These are phyloP conservation scores for Claviceps spartinae DNA, from an alignment of 2,329 filamentous ascomycete genomes.

Conservation along the genomic window DNA sequence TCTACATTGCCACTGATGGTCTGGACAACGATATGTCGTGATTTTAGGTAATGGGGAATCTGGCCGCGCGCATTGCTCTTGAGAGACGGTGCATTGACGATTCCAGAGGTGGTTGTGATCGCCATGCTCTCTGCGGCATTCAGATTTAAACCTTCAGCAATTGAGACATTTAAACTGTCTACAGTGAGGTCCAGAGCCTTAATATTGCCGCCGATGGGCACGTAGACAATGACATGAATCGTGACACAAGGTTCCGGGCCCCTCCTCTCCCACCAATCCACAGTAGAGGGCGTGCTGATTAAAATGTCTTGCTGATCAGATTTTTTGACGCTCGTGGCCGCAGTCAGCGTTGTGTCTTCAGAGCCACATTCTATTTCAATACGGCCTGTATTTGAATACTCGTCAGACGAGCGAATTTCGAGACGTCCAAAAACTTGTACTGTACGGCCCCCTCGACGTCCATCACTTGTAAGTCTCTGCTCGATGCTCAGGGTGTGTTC, in stretches of 20 bases:
- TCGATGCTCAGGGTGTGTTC: conserved; percentile 25
- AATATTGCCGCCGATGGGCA: conserved; percentile 27
- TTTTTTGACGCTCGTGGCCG: conserved; percentile 17
- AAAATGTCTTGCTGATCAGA: conserved; percentile 21
- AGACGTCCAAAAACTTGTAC: conserved; percentile 32
- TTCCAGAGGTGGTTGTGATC: conserved; percentile 25
- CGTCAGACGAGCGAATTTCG: conserved; percentile 25
- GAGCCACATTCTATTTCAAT: conserved; percentile 31
- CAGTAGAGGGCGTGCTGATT: conserved; percentile 24
- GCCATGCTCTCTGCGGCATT: conserved; percentile 14
- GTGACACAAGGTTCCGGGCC: conserved; percentile 5
- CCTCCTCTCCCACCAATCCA: conserved; percentile 18
- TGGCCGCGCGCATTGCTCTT: conserved; percentile 9
- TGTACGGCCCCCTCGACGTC: conserved; percentile 10
- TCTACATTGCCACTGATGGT: conserved; percentile 30
- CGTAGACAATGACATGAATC: conserved; percentile 32
- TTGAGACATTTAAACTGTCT: conserved; percentile 25
- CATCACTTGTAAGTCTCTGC: conserved; percentile 20
- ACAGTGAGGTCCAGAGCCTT: conserved; percentile 22
- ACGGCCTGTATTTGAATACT: conserved; percentile 19
- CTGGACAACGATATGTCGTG: conserved; percentile 26
- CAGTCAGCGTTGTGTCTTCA: conserved; percentile 28
- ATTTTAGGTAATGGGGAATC: conserved; percentile 27
- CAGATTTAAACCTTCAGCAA: conserved; percentile 28
- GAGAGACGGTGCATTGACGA: conserved; percentile 14